Evolutionary conservation across 129 eudicot species (phyloP).

Genomic region (Arctium minus): DNA sequence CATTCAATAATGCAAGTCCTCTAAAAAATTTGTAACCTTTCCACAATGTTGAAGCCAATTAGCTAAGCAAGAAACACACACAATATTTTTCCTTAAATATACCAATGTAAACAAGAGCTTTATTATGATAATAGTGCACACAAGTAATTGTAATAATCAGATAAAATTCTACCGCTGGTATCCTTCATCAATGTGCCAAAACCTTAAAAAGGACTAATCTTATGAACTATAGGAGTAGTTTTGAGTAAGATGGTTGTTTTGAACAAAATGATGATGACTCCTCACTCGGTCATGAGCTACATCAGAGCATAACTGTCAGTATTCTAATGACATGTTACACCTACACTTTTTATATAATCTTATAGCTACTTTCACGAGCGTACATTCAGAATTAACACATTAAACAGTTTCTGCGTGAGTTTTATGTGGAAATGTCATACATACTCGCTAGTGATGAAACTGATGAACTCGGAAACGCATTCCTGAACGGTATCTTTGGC

Average conservation of each 20-base stretch:
- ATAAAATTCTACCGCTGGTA: not conserved
- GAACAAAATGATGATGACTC: not conserved
- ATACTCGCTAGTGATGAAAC: slow-evolving; percentile 84
- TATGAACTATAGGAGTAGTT: not conserved
- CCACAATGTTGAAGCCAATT: slow-evolving; percentile 2
- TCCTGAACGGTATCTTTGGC: slow-evolving; percentile 84
- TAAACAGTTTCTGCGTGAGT: not conserved
- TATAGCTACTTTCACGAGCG: not conserved
- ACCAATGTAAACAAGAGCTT: not conserved
- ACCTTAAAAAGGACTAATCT: not conserved
- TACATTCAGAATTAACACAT: not conserved
- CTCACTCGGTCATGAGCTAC: not conserved
- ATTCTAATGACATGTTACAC: not conserved
- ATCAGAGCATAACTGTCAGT: not conserved
- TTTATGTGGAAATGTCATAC: not conserved
- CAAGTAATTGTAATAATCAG: not conserved
- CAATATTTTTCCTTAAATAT: not conserved
- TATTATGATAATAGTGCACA: not conserved
- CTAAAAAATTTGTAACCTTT: not conserved
- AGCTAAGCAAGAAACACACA: not conserved
- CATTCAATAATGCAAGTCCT: not conserved
- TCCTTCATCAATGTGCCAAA: not conserved
- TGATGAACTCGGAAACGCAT: slow-evolving; percentile 76
- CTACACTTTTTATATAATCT: not conserved
- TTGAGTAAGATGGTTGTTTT: not conserved